Evolutionary conservation across 2,329 filamentous ascomycete species (phyloP), one percentile per base, ranked within the genome.

Genomic region (Seiridium unicorne): DNA sequence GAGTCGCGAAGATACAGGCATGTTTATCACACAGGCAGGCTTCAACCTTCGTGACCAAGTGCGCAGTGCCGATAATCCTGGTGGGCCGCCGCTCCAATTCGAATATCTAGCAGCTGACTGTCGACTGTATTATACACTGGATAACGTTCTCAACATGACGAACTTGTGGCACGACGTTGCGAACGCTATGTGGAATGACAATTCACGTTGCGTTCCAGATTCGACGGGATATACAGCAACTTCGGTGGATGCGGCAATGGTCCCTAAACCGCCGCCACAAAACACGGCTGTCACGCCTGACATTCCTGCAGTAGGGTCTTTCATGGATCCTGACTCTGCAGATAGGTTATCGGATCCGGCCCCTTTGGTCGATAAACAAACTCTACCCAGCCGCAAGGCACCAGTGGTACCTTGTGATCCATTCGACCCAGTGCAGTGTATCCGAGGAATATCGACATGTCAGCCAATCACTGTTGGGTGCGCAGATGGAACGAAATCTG

Each of bases 81-180:
- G 59, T 5, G 62, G 63, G 58, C 51, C 68, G 26, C 81, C 86
- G 11, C 71, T 82, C 13, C 87, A 90, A 64, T 89, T 89, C 66
- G 72, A 83, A 2, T 84, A 85, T 59, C 82, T 88, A 63, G 79
- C 84, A 1, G 83, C 87, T 1, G 82, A 86, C 64, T 89, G 86
- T 64, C 77, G 85, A 4, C 69, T 89, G 10, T 89, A 81, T 67
- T 88, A 83, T 61, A 86, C 86, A 2, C 68, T 77, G 13, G 70
- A 76, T 2, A 87, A 85, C 72, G 71, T 84, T 40, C 71, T 77
- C 3, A 77, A 86, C 60, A 77, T 83, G 2, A 76, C 75, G 2
- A 74, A 72, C n/a, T 66, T 84, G 40, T 89, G 87, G 86, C 74
- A 72, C 38, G 75, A 75, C 49, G 80, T 77, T 31, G 74, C 74